Evolutionary conservation across 805 yeast species (phyloP).

Genomic region (Peterozyma toletana): DNA sequence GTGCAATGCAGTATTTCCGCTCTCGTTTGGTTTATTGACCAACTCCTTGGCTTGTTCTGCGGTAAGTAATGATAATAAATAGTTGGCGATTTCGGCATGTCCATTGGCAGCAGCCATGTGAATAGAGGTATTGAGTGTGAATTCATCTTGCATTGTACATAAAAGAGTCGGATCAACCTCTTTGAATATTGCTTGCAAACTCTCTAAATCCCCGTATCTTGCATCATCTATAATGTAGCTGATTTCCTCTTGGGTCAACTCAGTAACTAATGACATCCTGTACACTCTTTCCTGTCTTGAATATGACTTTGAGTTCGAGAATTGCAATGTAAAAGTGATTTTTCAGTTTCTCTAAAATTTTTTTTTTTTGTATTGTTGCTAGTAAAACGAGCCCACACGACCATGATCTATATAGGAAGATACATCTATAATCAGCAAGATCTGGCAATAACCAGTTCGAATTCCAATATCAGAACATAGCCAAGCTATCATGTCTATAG

Average conservation of each 20-base stretch:
- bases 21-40: conserved; percentile 53
- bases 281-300: too few species aligned
- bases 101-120: conserved; percentile 98
- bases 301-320: too few species aligned
- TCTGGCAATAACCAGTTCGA: too few species aligned
- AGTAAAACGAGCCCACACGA: too few species aligned
- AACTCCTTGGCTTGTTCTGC: conserved; percentile 36
- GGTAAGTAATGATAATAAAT: conserved; percentile 42
- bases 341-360: too few species aligned
- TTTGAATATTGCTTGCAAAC: conserved; percentile 61
- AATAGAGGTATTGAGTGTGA: conserved; percentile 64
- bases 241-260: conserved; percentile 63
- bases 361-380: too few species aligned
- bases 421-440: too few species aligned
- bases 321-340: too few species aligned
- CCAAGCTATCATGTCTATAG: too few species aligned
- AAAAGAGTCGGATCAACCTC: conserved; percentile 36
- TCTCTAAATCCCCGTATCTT: conserved; percentile 80
- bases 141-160: conserved; percentile 50
- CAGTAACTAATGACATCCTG: conserved; percentile 17
- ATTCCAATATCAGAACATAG: too few species aligned
- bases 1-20: conserved; percentile 92
- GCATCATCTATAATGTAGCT: conserved; percentile 80
- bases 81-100: conserved; percentile 60
- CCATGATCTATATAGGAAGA: too few species aligned